These are phyloP conservation scores for Penicillium sp. DNA, from an alignment of 2,329 filamentous ascomycete genomes.

Conservation along the genomic window DNA sequence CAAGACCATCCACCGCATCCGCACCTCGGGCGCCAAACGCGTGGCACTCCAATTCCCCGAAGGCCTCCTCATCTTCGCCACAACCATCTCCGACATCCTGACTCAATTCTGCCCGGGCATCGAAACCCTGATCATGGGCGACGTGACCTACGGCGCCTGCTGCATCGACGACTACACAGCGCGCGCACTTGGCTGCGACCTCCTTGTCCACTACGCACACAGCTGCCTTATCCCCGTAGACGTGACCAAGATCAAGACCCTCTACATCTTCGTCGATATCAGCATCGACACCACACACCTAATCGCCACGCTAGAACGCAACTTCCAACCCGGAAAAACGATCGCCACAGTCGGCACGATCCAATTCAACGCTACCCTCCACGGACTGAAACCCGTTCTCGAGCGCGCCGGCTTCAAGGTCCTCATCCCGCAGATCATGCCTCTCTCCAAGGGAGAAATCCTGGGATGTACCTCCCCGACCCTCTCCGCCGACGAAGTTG, in stretches of 20 bases:
- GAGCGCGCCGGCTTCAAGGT: constrained; percentile 81
- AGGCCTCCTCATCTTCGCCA: constrained; percentile 86
- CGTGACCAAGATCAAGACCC: constrained; percentile 89
- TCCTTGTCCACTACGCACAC: constrained; percentile 94
- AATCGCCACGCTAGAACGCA: constrained; percentile 74
- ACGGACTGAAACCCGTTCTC: constrained; percentile 68
- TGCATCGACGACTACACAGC: constrained; percentile 99
- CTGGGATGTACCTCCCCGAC: constrained; percentile 89
- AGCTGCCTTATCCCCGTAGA: constrained; percentile 93
- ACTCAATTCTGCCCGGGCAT: constrained; percentile 85
- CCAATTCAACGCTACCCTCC: constrained; percentile 95
- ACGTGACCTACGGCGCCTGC: constrained; percentile 96
- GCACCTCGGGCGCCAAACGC: constrained; percentile 65
- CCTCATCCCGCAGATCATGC: constrained; percentile 82
- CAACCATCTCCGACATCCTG: constrained; percentile 92
- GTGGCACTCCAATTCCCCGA: constrained; percentile 97
- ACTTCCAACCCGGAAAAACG: constrained; percentile 74
- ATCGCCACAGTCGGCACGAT: constrained; percentile 94
- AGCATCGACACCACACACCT: constrained; percentile 86
- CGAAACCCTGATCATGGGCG: constrained; percentile 95
- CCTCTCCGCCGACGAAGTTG: constrained; percentile 52
- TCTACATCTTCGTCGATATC: constrained; percentile 98
- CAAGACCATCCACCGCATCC: constrained; percentile 93
- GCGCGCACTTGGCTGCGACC: constrained; percentile 80
- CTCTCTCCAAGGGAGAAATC: constrained; percentile 88